Base-by-base conservation (phyloP, 352 stramenopile genomes). In the Peronospora farinosa region DNA sequence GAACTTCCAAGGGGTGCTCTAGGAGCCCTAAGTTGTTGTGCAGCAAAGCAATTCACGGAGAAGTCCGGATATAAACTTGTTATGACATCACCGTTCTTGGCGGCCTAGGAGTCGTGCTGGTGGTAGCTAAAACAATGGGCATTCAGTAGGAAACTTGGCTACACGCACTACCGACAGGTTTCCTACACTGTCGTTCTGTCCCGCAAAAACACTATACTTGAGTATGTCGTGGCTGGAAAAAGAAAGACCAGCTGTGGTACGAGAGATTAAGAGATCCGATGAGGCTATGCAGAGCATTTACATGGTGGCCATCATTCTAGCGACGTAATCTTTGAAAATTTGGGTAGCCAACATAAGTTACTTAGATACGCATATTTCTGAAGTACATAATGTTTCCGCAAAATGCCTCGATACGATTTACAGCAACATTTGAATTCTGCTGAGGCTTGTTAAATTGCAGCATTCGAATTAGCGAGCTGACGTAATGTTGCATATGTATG, bases 331-430 rank as follows among this genome's bases (percentile, higher is more conserved):
- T 21, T 21, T 21, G 19, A 21, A 21, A 21, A 3, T 21, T 21
- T 3, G 19, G 1, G 19, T 21, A 21, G 19, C 19, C 1, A 21
- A 3, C 19, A 21, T 3, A 21, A 21, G 19, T 21, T 21, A 27
- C 23, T 27, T 27, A 27, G 5, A 27, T 27, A 4, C 23, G 23
- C 23, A 27, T 27, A 27, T 5, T 27, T 5, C 2, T 27, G 3
- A 4, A 4, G 23, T 27, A 7, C 23, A 37, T 55, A 78, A 10
- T 84, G 74, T 41, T 86, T 88, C 37, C 75, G 80, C 46, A 84
- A n/a, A 81, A 45, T 75, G 86, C 33, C 72, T 91, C n/a, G 74
- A 86, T 25, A 65, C 72, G 49, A 74, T 88, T 49, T 33, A 5
- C 23, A 27, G 23, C 3, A 27, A 27, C 0, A 27, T 27, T 32